Percentiles rank a stretch among this genome's conserved stretches.
Evolutionary conservation across 768 basidiomycete genomes (phyloP).

Genomic region (Glaciozyma martinii): DNA sequence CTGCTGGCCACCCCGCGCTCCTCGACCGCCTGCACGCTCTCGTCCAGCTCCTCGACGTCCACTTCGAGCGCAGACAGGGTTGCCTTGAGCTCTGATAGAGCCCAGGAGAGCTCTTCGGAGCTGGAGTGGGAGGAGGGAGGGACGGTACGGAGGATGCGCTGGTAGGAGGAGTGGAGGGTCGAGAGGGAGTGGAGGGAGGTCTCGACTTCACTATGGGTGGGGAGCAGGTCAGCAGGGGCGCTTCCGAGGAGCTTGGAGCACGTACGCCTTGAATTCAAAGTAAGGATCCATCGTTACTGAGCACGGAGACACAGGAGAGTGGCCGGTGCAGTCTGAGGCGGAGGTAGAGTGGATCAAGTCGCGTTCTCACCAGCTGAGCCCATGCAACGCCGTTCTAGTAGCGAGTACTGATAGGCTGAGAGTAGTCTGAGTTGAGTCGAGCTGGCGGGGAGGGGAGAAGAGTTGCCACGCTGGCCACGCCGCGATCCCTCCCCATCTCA

Average conservation of each 20-base stretch:
- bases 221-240: background rate
- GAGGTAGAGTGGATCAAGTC: too few relatives aligned
- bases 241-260: too few relatives aligned
- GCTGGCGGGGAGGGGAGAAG: too few relatives aligned
- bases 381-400: too few relatives aligned
- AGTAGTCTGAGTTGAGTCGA: too few relatives aligned
- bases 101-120: constrained; percentile 27
- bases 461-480: too few relatives aligned
- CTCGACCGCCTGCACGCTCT: constrained; percentile 85
- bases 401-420: too few relatives aligned
- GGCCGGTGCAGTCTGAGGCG: too few relatives aligned
- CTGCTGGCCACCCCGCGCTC: constrained; percentile 62
- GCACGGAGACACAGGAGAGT: too few relatives aligned
- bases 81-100: constrained; percentile 54
- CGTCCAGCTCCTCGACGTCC: constrained; percentile 86
- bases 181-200: constrained; percentile 60
- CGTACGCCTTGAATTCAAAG: constrained; percentile 52
- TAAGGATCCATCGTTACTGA: constrained; percentile 55
- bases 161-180: constrained; percentile 63
- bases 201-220: constrained; percentile 62
- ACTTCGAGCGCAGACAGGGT: constrained; percentile 70
- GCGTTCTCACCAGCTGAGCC: too few relatives aligned
- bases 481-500: too few relatives aligned
- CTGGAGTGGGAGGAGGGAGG: background rate
- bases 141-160: constrained; percentile 61